Base-by-base conservation (phyloP, 2,329 filamentous ascomycete species). In the Epichloe amarillans region DNA sequence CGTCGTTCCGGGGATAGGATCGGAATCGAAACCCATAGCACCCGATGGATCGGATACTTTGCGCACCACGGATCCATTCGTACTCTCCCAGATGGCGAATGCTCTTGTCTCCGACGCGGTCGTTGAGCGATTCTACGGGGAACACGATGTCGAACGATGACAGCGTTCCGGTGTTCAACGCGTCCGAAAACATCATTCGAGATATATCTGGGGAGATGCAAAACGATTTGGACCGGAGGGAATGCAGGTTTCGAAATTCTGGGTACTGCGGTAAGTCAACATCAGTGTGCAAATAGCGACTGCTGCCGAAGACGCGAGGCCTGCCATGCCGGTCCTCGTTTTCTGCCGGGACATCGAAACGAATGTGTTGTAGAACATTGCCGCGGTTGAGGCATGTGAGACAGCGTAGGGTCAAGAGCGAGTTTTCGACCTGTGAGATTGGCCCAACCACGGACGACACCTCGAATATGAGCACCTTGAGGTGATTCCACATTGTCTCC, bases 91-190 rank as follows among this genome's bases (percentile, higher is more conserved):
- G 55, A 49, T 68, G 62, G 14, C 59, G 50, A 11, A 53, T 51
- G 50, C 61, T 62, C n/a, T 47, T 47, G n/a, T 54, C 49, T 12
- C 64, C 66, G n/a, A 51, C 45, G 2, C 50, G 54, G 5, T 55
- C 57, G 12, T 58, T 50, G 33, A 61, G 46, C 17, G 53, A 36
- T 3, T 62, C 59, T 1, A 60, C 56, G 2, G 64, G 65, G 50
- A 70, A 69, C 2, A 64, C 60, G 17, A 69, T 60, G 50, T 69
- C 68, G 14, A 70, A 58, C 0, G 63, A 63, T 33, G 62, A 57
- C 4, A 71, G 57, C 14, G 58, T 64, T 21, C 61, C 58, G 1
- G 55, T 52, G 15, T 51, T 46, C 14, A 69, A 49, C 10, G 66
- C 51, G 15, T 56, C 50, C 10, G 52, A 50, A 17, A 69, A 57